phyloP scores from a whole-genome alignment of 208 protist species.

The Acanthamoeba sp. region DNA sequence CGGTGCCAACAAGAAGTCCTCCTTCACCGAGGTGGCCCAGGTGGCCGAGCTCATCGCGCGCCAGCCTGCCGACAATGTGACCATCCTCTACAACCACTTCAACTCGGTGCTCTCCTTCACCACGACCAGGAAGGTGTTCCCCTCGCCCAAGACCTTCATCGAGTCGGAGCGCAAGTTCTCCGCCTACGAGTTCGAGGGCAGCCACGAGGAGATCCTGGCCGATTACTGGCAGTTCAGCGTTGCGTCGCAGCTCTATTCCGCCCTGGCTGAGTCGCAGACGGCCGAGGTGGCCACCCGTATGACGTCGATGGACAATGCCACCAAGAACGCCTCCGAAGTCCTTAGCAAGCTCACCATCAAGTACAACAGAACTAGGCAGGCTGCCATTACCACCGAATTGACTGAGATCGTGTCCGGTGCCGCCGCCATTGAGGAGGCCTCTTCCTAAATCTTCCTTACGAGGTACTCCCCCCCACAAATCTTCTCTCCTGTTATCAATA shows the following conservation, averaged over 20 bases:
- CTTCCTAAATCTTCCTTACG: not conserved
- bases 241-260: slow-evolving; percentile 30
- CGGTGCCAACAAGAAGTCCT: slow-evolving; percentile 64
- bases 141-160: slow-evolving; percentile 47
- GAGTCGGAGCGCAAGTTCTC: slow-evolving; percentile 57
- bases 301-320: slow-evolving; percentile 84
- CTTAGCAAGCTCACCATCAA: slow-evolving; percentile 80
- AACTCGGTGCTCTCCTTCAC: slow-evolving; percentile 83
- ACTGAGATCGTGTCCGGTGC: slow-evolving; percentile 78
- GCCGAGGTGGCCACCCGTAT: slow-evolving; percentile 78
- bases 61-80: slow-evolving; percentile 80
- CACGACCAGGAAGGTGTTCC: slow-evolving; percentile 70
- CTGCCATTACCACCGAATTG: slow-evolving; percentile 76
- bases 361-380: slow-evolving; percentile 80
- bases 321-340: slow-evolving; percentile 82
- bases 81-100: slow-evolving; percentile 86
- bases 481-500: not conserved
- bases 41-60: slow-evolving; percentile 71
- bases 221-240: slow-evolving; percentile 67
- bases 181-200: slow-evolving; percentile 60
- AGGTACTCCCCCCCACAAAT: not conserved
- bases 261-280: slow-evolving; percentile 75
- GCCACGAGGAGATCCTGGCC: slow-evolving; percentile 41
- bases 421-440: slow-evolving; percentile 68
- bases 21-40: slow-evolving; percentile 76